phyloP scores from a whole-genome alignment of 495 filamentous ascomycete genomes.

The Penicillium bovifimosum region DNA sequence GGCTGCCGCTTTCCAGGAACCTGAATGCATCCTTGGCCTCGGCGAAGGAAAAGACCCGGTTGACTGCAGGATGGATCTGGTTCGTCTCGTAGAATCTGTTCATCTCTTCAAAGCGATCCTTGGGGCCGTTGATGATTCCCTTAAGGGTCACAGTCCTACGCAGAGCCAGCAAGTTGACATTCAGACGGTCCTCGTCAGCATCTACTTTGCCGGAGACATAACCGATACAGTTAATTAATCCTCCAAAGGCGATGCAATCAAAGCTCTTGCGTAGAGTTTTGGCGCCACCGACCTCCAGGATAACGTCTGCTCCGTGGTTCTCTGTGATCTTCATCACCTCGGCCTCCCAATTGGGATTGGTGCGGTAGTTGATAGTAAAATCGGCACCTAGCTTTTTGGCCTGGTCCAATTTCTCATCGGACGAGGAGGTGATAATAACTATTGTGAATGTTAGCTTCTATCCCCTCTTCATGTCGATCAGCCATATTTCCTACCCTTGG shows the following conservation, averaged over 20 bases:
- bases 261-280: conserved; percentile 57
- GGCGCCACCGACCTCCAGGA: conserved; percentile 63
- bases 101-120: conserved; percentile 59
- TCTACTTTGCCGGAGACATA: conserved; percentile 57
- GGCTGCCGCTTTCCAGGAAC: conserved; percentile 59
- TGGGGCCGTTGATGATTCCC: conserved; percentile 57
- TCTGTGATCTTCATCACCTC: conserved; percentile 57
- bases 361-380: conserved; percentile 62
- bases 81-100: conserved; percentile 52
- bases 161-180: conserved; percentile 51
- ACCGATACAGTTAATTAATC: conserved; percentile 62
- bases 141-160: conserved; percentile 47
- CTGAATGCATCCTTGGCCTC: conserved; percentile 46
- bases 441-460: background rate
- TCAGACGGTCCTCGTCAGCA: conserved; percentile 33
- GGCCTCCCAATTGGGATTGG: conserved; percentile 61
- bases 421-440: conserved; percentile 74
- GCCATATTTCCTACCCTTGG: conserved; percentile 39
- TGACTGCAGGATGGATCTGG: conserved; percentile 57
- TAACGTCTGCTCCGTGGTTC: conserved; percentile 58
- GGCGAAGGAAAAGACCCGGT: conserved; percentile 54
- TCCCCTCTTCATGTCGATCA: background rate
- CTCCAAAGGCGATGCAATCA: conserved; percentile 59
- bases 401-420: conserved; percentile 55
- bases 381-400: conserved; percentile 56